Evolutionary conservation across 1,284 basidiomycete genomes (phyloP), one percentile per base, ranked within the genome.

Genomic region (Fomitopsis betulina): DNA sequence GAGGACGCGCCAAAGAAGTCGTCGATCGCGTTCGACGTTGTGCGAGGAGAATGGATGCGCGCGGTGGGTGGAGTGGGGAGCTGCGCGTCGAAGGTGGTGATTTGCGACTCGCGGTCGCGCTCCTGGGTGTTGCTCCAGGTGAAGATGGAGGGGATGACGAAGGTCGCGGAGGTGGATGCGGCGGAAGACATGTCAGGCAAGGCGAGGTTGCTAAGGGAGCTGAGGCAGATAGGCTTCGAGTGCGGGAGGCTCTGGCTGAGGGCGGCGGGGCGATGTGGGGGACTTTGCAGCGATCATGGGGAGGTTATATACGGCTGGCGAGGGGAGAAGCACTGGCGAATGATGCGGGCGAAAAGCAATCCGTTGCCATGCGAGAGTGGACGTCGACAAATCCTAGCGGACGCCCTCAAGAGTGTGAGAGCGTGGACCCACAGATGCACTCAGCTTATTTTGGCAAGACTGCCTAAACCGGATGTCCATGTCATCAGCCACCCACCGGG

Each of bases 21-120:
- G 59, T 71, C 68, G 62, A 70, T 42, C 15, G 68, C 58, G 60
- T 71, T 62, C 33, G 43, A 33, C n/a, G n/a, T n/a, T n/a, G 63
- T 53, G 45, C 63, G 66, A 21, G 58, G 50, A 1, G 60, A 6
- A 27, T 58, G 60, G 25, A 40, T 45, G 40, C 12, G 19, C 23
- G 56, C 56, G n/a, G n/a, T n/a, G 8, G 27, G 27, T 8, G 27
- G 8, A 8, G 27, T 30, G 27, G 27, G 5, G 27, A 30, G 27
- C 8, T 4, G 5, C 2, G 49, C 40, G 15, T 49, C 53, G 15
- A 54, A 47, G 5, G 56, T 27, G 33, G 49, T 15, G 17, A 57
- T 37, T 19, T 77, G 76, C 0, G 72, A 73, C 60, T 79, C 77
- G n/a, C 66, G 65, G 17, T 69, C 67, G 42, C 76, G 58, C 60